phyloP scores from a whole-genome alignment of 306 rosid species.

The Vigna mungo region DNA sequence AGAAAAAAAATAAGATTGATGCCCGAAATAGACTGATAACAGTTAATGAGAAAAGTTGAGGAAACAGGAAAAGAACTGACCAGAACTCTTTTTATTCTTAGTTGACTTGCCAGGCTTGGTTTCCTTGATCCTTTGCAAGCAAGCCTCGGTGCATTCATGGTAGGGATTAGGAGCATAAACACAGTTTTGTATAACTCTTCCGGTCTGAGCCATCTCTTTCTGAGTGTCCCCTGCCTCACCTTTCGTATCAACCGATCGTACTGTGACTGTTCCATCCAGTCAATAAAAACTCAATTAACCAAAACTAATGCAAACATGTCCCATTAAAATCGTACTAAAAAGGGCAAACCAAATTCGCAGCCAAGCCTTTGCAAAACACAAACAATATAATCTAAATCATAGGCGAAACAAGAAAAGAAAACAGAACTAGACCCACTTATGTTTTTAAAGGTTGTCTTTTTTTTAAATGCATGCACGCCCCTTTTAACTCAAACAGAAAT shows the following conservation, averaged over 20 bases:
- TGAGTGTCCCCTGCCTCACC: slow-evolving; percentile 38
- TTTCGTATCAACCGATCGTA: slow-evolving; percentile 24
- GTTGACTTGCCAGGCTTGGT: slow-evolving; percentile 49
- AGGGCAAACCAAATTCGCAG: too few relatives aligned
- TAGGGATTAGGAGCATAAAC: slow-evolving; percentile 75
- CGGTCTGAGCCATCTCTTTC: slow-evolving; percentile 66
- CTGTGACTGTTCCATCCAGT: slow-evolving; percentile 31
- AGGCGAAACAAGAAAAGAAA: neutral
- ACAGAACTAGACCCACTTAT: neutral
- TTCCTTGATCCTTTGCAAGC: slow-evolving; percentile 71
- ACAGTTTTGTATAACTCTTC: slow-evolving; percentile 69
- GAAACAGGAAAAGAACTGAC: slow-evolving; percentile 46
- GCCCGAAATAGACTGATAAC: neutral
- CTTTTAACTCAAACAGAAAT: neutral
- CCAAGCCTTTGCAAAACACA: too few relatives aligned
- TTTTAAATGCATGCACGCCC: neutral
- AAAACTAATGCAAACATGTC: neutral
- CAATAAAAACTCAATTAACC: slow-evolving; percentile 18
- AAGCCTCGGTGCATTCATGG: slow-evolving; percentile 84
- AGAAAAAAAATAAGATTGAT: neutral
- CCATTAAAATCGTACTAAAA: neutral
- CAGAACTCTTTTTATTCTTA: slow-evolving; percentile 64
- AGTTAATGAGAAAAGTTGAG: neutral
- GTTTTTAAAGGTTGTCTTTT: neutral
- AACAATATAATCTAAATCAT: neutral